Evolutionary conservation across 1,139 yeast species (phyloP), one percentile per base, ranked within the genome.

Genomic region (Suhomyces ambrosiae): DNA sequence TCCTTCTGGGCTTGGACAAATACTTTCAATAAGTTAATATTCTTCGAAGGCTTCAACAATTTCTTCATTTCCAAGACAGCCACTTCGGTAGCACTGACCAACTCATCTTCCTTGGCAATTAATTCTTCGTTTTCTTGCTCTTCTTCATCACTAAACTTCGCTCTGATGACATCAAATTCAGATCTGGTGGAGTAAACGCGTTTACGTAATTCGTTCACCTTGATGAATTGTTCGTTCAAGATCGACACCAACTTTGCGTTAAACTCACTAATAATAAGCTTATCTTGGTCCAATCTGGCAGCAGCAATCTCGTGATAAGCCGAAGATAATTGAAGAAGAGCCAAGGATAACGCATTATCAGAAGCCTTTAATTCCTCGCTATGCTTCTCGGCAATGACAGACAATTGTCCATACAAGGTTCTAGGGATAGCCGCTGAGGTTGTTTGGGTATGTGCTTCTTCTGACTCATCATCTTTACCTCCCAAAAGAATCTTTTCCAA

Each of bases 51-150:
- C 45, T 75, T 79, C 51, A 86, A 78, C 42, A 85, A 67, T 46
- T 73, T 77, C 60, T 82, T 80, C 92, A 86, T 84, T 40, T 79
- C 79, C 50, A 78, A 75, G n/a, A 83, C 92, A 1, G 92, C 92
- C 22, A 72, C 68, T 42, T 83, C 83, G 7, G 89, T 85, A 17
- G 87, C 86, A 52, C 82, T 76, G 22, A 85, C 92, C 50, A 85
- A 74, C 45, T 82, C 90, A 55, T 86, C 95, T 61, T 86, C 95
- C 48, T 76, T 73, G 30, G 72, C 65, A 48, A 84, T 88, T 48
- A 84, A 64, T 38, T 76, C 79, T 45, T 72, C 76, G 48, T 70
- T 68, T 47, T 76, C 71, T 37, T 50, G 54, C 19, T 63, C 68
- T 27, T 73, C 73, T 17, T 52, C 53, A 23, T 56, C 59, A 29